Evolutionary conservation across 305 asterid genomes (phyloP).

Genomic region (Plantago lanceolata): DNA sequence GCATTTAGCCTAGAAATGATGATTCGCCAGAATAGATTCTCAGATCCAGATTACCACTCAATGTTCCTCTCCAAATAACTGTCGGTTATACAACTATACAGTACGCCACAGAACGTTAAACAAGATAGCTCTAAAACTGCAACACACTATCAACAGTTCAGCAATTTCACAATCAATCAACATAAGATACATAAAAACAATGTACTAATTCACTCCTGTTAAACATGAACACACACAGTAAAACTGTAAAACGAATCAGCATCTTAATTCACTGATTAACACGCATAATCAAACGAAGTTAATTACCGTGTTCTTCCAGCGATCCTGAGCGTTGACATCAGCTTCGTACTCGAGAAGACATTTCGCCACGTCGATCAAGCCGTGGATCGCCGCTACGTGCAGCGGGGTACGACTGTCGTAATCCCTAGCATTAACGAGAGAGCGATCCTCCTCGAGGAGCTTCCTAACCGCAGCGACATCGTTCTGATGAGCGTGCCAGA

Average conservation of each 20-base stretch:
- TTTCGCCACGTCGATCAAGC: conserved; percentile 83
- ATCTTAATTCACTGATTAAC: background rate
- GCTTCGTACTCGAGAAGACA: conserved; percentile 70
- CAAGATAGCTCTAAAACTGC: too few relatives aligned
- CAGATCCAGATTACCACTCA: background rate
- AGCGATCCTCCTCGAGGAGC: conserved; percentile 82
- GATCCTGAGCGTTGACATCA: conserved; percentile 93
- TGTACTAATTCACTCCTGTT: too few relatives aligned
- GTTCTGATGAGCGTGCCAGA: conserved; percentile 96
- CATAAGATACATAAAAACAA: too few relatives aligned
- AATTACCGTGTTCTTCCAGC: conserved; percentile 88
- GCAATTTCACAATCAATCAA: too few relatives aligned
- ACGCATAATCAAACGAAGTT: background rate
- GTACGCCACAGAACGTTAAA: too few relatives aligned
- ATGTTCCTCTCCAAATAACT: too few relatives aligned
- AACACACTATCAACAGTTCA: too few relatives aligned
- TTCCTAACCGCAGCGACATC: conserved; percentile 65
- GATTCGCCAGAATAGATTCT: background rate
- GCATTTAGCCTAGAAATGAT: background rate
- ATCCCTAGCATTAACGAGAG: conserved; percentile 76
- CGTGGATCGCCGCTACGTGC: conserved; percentile 91
- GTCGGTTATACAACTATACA: background rate
- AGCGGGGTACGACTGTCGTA: conserved; percentile 88
- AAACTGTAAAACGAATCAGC: background rate
- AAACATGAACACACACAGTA: background rate